Evolutionary conservation across 208 protist genomes (phyloP).

Genomic region (Perkinsela sp.): DNA sequence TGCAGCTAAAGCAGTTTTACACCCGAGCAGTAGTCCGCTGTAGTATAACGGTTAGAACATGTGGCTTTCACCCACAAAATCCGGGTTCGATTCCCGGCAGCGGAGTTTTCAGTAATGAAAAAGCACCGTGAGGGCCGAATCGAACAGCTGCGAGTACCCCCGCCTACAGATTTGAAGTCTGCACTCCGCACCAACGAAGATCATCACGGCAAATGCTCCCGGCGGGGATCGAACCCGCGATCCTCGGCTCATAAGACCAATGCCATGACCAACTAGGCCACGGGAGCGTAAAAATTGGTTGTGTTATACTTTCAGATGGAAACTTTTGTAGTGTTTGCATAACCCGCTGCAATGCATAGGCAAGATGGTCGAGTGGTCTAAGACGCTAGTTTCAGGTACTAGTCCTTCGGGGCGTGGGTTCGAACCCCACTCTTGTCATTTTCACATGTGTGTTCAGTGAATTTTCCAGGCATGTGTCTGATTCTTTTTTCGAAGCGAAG

Average conservation of each 20-base stretch:
- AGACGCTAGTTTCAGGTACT: slow-evolving; percentile 1
- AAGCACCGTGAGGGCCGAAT: slow-evolving; percentile 7
- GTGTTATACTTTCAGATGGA: no score
- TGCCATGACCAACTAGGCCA: slow-evolving; percentile 21
- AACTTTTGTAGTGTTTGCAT: no score
- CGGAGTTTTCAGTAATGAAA: neutral
- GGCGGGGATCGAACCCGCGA: slow-evolving; percentile 19
- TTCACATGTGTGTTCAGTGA: no score
- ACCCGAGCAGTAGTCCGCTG: neutral
- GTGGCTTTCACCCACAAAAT: slow-evolving; percentile 1
- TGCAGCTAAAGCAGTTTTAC: neutral
- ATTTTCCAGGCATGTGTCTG: no score
- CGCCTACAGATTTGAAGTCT: slow-evolving; percentile 8
- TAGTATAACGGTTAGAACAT: slow-evolving; percentile 1
- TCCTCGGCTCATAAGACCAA: slow-evolving; percentile 22
- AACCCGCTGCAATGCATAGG: no score
- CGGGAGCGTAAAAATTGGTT: slow-evolving; percentile 7
- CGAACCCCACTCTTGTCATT: slow-evolving; percentile 1
- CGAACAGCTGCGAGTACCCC: slow-evolving; percentile 1
- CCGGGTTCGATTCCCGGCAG: neutral
- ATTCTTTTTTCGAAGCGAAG: no score
- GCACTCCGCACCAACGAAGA: slow-evolving; percentile 7
- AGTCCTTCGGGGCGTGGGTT: slow-evolving; percentile 1
- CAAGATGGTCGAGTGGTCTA: slow-evolving; percentile 1
- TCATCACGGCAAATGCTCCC: slow-evolving; percentile 11